Evolutionary conservation across 371 early-diverging fungal genomes (phyloP).

Genomic region (Mucor irregularis): DNA sequence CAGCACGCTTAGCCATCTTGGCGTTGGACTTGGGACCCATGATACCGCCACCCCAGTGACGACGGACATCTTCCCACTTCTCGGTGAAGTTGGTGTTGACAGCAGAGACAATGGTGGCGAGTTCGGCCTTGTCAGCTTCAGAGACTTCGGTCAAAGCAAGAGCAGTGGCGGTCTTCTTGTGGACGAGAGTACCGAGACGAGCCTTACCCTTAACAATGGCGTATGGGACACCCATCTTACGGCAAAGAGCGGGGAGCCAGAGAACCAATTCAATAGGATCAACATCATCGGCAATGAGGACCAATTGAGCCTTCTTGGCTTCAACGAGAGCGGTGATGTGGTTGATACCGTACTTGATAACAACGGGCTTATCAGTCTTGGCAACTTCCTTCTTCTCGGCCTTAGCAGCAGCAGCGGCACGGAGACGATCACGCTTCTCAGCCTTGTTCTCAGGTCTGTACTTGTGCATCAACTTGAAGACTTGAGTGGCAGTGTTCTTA

Average conservation of each 20-base stretch:
- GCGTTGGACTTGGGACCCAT: conserved; percentile 93
- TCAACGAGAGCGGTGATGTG: conserved; percentile 98
- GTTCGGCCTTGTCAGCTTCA: conserved; percentile 94
- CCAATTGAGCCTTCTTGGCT: conserved; percentile 98
- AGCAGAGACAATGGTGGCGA: conserved; percentile 87
- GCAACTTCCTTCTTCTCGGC: conserved; percentile 89
- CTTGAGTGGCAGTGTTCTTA: conserved; percentile 96
- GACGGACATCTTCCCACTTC: conserved; percentile 90
- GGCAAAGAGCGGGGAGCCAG: conserved; percentile 99
- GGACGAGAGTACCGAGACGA: conserved; percentile 97
- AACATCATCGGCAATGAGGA: conserved; percentile 99
- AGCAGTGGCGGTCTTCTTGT: conserved; percentile 99
- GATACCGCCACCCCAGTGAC: conserved; percentile 97
- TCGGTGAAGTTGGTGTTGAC: conserved; percentile 93
- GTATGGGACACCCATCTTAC: conserved; percentile 99
- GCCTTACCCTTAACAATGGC: conserved; percentile 98
- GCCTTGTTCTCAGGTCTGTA: conserved; percentile 98
- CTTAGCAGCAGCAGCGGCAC: conserved; percentile 78
- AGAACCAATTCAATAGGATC: conserved; percentile 99
- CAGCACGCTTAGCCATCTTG: conserved; percentile 78
- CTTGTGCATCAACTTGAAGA: conserved; percentile 97
- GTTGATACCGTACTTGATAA: conserved; percentile 99
- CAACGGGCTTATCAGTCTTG: conserved; percentile 91
- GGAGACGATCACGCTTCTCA: conserved; percentile 96
- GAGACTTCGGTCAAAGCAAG: conserved; percentile 94